These are phyloP conservation scores for Calocera viscosa DNA, from an alignment of 768 basidiomycete species.

Conservation along the genomic window DNA sequence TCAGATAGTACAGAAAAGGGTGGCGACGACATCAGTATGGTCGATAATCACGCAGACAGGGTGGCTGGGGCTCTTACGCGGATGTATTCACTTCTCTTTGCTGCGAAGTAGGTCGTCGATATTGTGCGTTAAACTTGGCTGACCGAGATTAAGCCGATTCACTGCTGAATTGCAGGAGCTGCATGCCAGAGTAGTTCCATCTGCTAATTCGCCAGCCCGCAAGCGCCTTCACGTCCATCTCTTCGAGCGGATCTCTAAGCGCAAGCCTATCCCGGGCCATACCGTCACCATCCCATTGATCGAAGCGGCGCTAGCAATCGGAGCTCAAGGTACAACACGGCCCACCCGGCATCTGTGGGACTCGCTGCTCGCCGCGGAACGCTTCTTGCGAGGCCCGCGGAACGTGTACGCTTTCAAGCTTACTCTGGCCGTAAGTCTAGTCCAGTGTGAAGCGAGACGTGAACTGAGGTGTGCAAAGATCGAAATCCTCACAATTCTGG, in stretches of 20 bases:
- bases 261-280: background rate
- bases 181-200: background rate
- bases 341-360: background rate
- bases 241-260: background rate
- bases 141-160: background rate
- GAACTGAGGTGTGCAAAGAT: background rate
- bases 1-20: background rate
- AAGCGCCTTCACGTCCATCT: background rate
- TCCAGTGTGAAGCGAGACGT: background rate
- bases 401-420: conserved; percentile 1
- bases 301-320: background rate
- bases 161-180: background rate
- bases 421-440: background rate
- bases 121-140: background rate
- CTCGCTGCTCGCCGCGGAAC: background rate
- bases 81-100: conserved; percentile 1
- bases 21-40: background rate
- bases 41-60: background rate
- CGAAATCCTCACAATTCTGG: background rate
- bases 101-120: background rate
- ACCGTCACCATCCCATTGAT: background rate
- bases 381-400: background rate
- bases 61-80: background rate
- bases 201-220: background rate
- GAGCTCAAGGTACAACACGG: background rate